Conservation (phyloP, 2,329 filamentous ascomycete genomes). For the Alternaria alternata region DNA sequence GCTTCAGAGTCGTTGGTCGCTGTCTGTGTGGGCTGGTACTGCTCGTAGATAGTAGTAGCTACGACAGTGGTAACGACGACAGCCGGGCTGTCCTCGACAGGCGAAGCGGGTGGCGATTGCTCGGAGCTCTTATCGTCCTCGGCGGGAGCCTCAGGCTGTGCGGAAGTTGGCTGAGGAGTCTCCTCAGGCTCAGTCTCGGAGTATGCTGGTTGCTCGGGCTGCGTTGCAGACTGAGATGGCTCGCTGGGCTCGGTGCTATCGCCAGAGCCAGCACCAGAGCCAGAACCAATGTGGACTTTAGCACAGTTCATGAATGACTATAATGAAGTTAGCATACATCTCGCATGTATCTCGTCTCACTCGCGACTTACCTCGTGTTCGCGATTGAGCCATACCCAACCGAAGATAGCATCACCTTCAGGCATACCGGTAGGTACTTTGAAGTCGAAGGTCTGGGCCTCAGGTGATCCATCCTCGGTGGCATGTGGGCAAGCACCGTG, state of each 20-base stretch:
- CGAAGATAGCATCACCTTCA: slow-evolving; percentile 54
- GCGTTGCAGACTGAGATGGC: slow-evolving; percentile 20
- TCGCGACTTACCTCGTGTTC: slow-evolving; percentile 49
- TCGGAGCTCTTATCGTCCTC: slow-evolving; percentile 6
- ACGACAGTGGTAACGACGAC: slow-evolving; percentile 17
- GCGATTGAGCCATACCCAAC: slow-evolving; percentile 60
- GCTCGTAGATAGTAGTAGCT: slow-evolving; percentile 13
- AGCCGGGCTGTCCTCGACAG: background rate
- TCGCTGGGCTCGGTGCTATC: slow-evolving; percentile 11
- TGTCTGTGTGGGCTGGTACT: slow-evolving; percentile 6
- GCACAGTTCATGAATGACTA: slow-evolving; percentile 56
- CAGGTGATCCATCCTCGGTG: slow-evolving; percentile 47
- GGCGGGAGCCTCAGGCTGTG: slow-evolving; percentile 13
- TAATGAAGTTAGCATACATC: background rate
- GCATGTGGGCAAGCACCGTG: slow-evolving; percentile 59
- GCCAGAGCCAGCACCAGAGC: slow-evolving; percentile 24
- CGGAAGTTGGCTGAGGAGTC: slow-evolving; percentile 7
- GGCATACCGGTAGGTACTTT: slow-evolving; percentile 55
- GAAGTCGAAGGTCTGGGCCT: slow-evolving; percentile 56
- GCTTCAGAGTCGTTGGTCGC: slow-evolving; percentile 7
- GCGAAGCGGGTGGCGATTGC: slow-evolving; percentile 1
- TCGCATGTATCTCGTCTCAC: background rate
- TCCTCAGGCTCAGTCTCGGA: slow-evolving; percentile 21
- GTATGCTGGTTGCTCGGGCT: slow-evolving; percentile 20
- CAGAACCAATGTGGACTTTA: slow-evolving; percentile 52